phyloP scores from a whole-genome alignment of 768 basidiomycete species.

The Suillus ampliporus region DNA sequence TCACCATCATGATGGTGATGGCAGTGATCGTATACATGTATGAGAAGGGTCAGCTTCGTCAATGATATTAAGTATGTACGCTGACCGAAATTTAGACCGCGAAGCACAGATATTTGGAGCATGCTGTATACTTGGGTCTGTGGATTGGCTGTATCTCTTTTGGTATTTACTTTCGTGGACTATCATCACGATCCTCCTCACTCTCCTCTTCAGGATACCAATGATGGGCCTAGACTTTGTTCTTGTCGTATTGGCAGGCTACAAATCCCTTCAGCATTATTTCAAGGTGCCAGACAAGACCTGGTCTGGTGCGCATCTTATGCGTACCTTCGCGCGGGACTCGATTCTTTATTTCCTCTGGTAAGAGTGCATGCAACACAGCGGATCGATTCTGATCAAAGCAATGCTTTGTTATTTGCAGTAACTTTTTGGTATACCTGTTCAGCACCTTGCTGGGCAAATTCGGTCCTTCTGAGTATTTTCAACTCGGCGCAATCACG shows the following conservation, averaged over 20 bases:
- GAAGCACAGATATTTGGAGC: conserved; percentile 2
- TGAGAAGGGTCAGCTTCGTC: conserved; percentile 1
- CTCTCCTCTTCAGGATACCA: conserved; percentile 1
- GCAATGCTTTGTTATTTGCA: not conserved
- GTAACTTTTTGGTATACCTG: conserved; percentile 12
- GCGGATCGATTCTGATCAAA: not conserved
- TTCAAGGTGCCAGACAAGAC: conserved; percentile 8
- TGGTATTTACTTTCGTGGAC: not conserved
- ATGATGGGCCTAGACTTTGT: conserved; percentile 12
- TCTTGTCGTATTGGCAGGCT: conserved; percentile 11
- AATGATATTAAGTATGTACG: not conserved
- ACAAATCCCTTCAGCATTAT: conserved; percentile 16
- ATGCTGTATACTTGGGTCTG: not conserved
- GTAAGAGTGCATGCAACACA: not conserved
- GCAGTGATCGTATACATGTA: not conserved
- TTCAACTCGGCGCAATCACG: conserved; percentile 4
- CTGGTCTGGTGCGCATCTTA: conserved; percentile 14
- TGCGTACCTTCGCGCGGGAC: conserved; percentile 9
- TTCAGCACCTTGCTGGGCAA: conserved; percentile 4
- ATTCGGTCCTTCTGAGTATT: conserved; percentile 4
- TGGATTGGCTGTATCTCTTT: conserved; percentile 14
- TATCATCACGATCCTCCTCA: not conserved
- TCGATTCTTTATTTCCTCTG: conserved; percentile 14
- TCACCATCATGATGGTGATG: conserved; percentile 6
- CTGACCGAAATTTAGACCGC: not conserved